These are phyloP conservation scores for Spiromastix sp. DNA, from an alignment of 2,329 filamentous ascomycete species.

Conservation along the genomic window DNA sequence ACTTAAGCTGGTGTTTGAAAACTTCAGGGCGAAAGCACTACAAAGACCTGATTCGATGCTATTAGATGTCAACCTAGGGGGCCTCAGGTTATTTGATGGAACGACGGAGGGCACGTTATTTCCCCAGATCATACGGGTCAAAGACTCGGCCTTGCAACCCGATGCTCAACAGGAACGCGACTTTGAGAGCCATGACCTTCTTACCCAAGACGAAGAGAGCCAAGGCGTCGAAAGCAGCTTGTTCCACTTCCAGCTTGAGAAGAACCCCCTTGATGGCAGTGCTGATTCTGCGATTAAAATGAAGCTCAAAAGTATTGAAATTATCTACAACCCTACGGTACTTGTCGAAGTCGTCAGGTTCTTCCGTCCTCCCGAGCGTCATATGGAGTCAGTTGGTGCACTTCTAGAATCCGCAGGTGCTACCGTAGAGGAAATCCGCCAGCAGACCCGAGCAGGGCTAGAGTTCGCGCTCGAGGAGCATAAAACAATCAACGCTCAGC, in stretches of 20 bases:
- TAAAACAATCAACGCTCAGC: constrained; percentile 92
- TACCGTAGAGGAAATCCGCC: constrained; percentile 86
- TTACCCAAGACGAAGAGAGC: constrained; percentile 31
- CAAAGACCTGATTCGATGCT: constrained; percentile 87
- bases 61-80: constrained; percentile 79
- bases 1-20: constrained; percentile 84
- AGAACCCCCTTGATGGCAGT: constrained; percentile 86
- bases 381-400: constrained; percentile 96
- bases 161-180: constrained; percentile 40
- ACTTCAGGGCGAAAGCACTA: constrained; percentile 81
- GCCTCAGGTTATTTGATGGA: constrained; percentile 88
- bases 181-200: constrained; percentile 28
- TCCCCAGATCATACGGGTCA: constrained; percentile 91
- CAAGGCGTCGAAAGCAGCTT: constrained; percentile 59
- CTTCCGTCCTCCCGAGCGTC: constrained; percentile 89
- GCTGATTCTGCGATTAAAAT: constrained; percentile 84
- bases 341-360: constrained; percentile 86
- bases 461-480: constrained; percentile 96
- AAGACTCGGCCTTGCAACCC: constrained; percentile 58
- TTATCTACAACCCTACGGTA: constrained; percentile 95
- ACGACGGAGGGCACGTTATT: constrained; percentile 86
- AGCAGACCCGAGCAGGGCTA: constrained; percentile 89
- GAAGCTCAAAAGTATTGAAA: constrained; percentile 89
- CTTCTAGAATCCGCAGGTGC: constrained; percentile 92
- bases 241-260: constrained; percentile 86